Evolutionary conservation across 345 rosid species (phyloP).

Genomic region (Rhizophora mangle): DNA sequence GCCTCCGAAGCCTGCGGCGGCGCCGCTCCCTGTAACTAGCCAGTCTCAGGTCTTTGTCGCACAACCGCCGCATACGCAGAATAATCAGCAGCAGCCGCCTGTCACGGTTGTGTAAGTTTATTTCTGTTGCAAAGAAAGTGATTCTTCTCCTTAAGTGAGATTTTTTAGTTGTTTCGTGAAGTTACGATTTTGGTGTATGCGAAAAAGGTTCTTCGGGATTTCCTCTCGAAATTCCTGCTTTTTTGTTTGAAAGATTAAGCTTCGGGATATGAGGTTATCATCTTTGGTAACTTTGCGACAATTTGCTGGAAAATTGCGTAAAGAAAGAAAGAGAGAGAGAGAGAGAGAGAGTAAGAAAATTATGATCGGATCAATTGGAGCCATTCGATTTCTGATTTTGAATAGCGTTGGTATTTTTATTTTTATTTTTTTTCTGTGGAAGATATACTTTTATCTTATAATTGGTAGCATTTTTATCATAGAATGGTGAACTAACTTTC

Average conservation of each 20-base stretch:
- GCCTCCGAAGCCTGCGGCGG: slow-evolving; percentile 9
- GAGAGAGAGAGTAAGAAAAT: no score
- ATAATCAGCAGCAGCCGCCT: slow-evolving; percentile 34
- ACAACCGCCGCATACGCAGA: slow-evolving; percentile 29
- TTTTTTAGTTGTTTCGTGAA: background rate
- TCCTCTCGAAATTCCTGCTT: background rate
- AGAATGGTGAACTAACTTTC: no score
- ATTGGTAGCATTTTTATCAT: no score
- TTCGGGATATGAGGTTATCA: background rate
- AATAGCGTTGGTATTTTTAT: no score
- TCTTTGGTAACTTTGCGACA: slow-evolving; percentile 1
- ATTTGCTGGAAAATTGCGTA: no score
- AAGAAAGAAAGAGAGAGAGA: no score
- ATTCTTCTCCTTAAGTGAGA: background rate
- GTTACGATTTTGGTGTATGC: background rate
- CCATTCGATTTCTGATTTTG: no score
- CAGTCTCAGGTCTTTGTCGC: slow-evolving; percentile 21
- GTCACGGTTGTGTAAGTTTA: slow-evolving; percentile 58
- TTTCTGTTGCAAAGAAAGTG: background rate
- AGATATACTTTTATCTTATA: no score
- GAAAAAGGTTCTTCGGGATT: background rate
- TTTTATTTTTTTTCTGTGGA: no score
- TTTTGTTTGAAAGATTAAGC: slow-evolving; percentile 5
- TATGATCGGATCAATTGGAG: no score
- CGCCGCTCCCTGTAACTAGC: slow-evolving; percentile 2